Conservation (phyloP, 495 filamentous ascomycete genomes). For the Neurospora hispaniola region DNA sequence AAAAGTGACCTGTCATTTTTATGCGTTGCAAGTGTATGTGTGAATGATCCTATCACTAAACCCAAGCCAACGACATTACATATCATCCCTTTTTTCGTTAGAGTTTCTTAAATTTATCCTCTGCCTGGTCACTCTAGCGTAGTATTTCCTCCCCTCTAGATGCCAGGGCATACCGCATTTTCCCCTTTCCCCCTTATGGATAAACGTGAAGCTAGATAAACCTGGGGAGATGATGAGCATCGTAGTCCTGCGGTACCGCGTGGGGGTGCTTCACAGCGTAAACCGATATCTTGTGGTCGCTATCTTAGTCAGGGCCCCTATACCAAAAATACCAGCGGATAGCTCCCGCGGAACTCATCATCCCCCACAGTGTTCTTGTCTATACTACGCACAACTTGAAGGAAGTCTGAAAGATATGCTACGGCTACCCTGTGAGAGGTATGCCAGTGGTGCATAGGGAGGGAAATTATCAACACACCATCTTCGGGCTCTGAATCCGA, state of each 20-base stretch:
- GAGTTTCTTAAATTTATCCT: neutral
- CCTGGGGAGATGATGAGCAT: neutral
- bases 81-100: neutral
- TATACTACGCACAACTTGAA: neutral
- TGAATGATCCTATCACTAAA: neutral
- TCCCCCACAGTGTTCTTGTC: neutral
- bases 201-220: neutral
- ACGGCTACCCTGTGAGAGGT: neutral
- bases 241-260: neutral
- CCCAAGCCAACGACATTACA: neutral
- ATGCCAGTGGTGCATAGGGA: neutral
- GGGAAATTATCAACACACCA: neutral
- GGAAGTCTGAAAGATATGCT: neutral
- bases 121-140: neutral
- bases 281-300: neutral
- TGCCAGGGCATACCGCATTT: neutral
- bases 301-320: neutral
- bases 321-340: neutral
- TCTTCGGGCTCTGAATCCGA: neutral
- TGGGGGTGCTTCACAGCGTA: neutral
- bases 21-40: neutral
- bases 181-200: neutral
- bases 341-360: neutral
- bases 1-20: neutral
- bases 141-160: neutral